Base-by-base conservation (phyloP, 306 rosid genomes). In the Dryas octopetala region DNA sequence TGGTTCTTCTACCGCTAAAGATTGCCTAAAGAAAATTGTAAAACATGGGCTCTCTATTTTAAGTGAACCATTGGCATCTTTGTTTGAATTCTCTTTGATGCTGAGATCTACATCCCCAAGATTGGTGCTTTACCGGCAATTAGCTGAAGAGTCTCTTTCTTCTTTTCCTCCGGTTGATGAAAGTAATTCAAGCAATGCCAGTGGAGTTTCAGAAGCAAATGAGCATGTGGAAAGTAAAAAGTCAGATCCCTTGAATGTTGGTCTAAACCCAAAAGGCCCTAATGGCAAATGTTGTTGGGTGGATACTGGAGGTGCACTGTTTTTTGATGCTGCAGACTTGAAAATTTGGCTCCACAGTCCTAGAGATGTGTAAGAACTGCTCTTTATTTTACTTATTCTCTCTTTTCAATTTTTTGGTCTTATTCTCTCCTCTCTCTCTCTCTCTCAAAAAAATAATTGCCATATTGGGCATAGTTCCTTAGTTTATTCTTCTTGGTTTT, bases 231-330 rank as follows among this genome's bases (percentile, higher is more conserved):
- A 73, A 74, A 74, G 62, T 19, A 78, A 28, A 68, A 81, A 66
- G 55, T 73, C 88, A 66, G 95, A 90, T 60, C 70, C 77, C 46
- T 79, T 88, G 61, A 80, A 72, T 80, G 83, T 66, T 71, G 91
- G 86, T 80, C 78, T 41, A 44, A 80, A 75, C 76, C 91, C 85
- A 1, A 75, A 81, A 68, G 68, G 84, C 50, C 89, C 89, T 7
- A 79, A 74, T 43, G 96, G 97, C 15, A 92, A 84, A 40, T 95
- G 99, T 65, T 92, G 97, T 75, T 95, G 99, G 97, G 88, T 95
- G 71, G 96, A 95, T 79, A 89, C 86, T 51, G 97, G 96, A 73
- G 88, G 81, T 4, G 82, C 81, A 9, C 85, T 92, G 76, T 89
- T 92, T 78, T 88, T 86, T 62, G 84, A 90, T 54, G 82, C 84